These are phyloP conservation scores for Gastrodia elata DNA, from an alignment of 106 monocot species.

Conservation along the genomic window DNA sequence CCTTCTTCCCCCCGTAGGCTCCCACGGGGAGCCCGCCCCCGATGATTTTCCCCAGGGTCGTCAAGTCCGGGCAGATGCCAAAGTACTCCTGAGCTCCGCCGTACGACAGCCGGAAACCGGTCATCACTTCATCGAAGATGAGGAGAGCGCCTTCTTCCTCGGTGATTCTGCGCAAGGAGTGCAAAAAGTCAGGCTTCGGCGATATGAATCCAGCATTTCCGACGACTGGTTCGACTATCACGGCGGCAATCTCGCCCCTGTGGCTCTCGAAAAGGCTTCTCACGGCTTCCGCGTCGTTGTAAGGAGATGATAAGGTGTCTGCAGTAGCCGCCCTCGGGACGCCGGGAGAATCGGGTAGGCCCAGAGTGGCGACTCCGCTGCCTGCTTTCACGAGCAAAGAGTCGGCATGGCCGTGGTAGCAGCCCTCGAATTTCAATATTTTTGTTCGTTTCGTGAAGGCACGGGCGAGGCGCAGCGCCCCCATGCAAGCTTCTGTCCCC, in stretches of 20 bases:
- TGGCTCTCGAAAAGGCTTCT: conserved; percentile 46
- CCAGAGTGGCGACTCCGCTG: conserved; percentile 88
- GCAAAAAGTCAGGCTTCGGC: conserved; percentile 51
- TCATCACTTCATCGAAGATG: conserved; percentile 97
- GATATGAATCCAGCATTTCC: conserved; percentile 89
- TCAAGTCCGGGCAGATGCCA: conserved; percentile 66
- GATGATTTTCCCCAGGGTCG: conserved; percentile 81
- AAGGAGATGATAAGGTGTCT: conserved; percentile 72
- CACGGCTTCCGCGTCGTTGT: conserved; percentile 58
- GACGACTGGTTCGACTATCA: conserved; percentile 86
- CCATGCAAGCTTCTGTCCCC: conserved; percentile 96
- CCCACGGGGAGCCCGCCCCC: conserved; percentile 93
- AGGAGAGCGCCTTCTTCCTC: conserved; percentile 51
- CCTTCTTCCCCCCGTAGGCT: conserved; percentile 81
- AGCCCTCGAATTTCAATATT: conserved; percentile 85
- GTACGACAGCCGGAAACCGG: conserved; percentile 79
- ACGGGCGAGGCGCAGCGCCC: conserved; percentile 79
- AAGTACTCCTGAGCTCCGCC: conserved; percentile 92
- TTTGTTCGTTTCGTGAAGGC: conserved; percentile 71
- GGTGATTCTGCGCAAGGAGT: conserved; percentile 56
- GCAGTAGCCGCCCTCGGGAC: conserved; percentile 67
- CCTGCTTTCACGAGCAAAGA: conserved; percentile 87
- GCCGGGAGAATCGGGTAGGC: conserved; percentile 91
- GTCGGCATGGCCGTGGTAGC: conserved; percentile 92
- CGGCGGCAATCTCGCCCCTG: conserved; percentile 72